Evolutionary conservation across 2,329 filamentous ascomycete species (phyloP), one percentile per base, ranked within the genome.

Genomic region (Nemania bipapillata): DNA sequence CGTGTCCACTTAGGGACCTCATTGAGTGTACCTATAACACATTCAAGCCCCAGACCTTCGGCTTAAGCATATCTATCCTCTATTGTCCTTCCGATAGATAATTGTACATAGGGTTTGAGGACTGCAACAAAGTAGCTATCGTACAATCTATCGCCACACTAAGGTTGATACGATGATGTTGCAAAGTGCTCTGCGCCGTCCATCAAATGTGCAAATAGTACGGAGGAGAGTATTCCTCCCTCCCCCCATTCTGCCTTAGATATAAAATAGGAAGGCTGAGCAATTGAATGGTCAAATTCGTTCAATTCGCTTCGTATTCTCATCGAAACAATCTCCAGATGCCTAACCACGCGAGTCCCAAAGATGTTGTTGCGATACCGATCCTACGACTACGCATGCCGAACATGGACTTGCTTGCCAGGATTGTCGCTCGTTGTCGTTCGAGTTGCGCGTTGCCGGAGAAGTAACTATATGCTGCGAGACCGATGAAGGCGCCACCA

Each of bases 391-490:
- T 91, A 70, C 87, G 86, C 86, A 94, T 90, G 68, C 91, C 91
- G 76, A 94, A 90, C 74, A 88, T 85, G 28, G 90, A 91, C 54
- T 88, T 87, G 81, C 90, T 92, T 77, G 87, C 84, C 66, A 93
- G 80, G 70, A 94, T 92, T 68, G 82, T 80, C n/a, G 85, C 83
- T 69, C 86, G 85, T 78, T 92, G 90, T 74, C 85, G 84, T 74
- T 89, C 86, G 32, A 96, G 86, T 79, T 94, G 91, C 58, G 84
- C 83, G 80, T 90, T 91, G 66, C 92, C 92, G 2, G 91, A 92
- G 69, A 89, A 83, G 81, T 94, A 94, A 79, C 89, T 94, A 81
- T 94, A 96, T 0, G 85, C 89, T 3, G 89, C 92, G 17, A 95
- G 87, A 1, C 91, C 91, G 64, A 93, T 83, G 71, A 96, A 93